Conservation (phyloP, 2,329 filamentous ascomycete species). For the Pyrenochaeta sp. region DNA sequence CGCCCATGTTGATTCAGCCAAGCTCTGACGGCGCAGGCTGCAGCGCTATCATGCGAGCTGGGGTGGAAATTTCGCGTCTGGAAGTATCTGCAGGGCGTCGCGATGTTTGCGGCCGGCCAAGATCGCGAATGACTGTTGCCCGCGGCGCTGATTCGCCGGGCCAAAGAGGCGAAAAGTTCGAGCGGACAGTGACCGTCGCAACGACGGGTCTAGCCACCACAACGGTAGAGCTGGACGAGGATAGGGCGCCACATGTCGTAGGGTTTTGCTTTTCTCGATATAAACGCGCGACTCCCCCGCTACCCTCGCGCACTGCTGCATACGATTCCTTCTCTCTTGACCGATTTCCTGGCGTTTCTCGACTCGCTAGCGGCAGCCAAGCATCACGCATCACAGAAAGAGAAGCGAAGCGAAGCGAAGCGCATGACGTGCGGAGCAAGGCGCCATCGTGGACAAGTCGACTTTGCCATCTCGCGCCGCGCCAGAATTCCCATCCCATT, state of each 20-base stretch:
- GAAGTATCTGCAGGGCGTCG: slow-evolving; percentile 17
- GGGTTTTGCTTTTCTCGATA: slow-evolving; percentile 9
- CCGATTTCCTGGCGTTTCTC: not conserved
- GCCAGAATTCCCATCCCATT: not conserved
- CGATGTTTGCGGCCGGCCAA: slow-evolving; percentile 8
- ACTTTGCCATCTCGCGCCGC: not conserved
- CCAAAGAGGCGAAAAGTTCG: slow-evolving; percentile 14
- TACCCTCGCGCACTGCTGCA: not conserved
- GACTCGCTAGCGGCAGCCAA: slow-evolving; percentile 8
- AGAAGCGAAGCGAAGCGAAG: slow-evolving; percentile 9
- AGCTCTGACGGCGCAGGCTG: slow-evolving; percentile 1
- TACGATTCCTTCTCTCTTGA: not conserved
- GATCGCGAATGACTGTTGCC: slow-evolving; percentile 22
- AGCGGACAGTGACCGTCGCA: slow-evolving; percentile 13
- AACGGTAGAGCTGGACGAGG: slow-evolving; percentile 4
- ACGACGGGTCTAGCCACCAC: slow-evolving; percentile 13
- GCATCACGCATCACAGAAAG: slow-evolving; percentile 8
- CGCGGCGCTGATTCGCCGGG: slow-evolving; percentile 22
- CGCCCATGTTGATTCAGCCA: slow-evolving; percentile 51
- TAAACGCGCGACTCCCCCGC: slow-evolving; percentile 1
- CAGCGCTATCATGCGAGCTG: slow-evolving; percentile 19
- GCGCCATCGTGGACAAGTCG: slow-evolving; percentile 9
- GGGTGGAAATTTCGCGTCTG: slow-evolving; percentile 13
- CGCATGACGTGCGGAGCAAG: slow-evolving; percentile 15
- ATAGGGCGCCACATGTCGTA: slow-evolving; percentile 4